Percentiles rank a stretch among this genome's conserved stretches.
Evolutionary conservation across 2,329 filamentous ascomycete species (phyloP).

Genomic region (Aureobasidium vineae): DNA sequence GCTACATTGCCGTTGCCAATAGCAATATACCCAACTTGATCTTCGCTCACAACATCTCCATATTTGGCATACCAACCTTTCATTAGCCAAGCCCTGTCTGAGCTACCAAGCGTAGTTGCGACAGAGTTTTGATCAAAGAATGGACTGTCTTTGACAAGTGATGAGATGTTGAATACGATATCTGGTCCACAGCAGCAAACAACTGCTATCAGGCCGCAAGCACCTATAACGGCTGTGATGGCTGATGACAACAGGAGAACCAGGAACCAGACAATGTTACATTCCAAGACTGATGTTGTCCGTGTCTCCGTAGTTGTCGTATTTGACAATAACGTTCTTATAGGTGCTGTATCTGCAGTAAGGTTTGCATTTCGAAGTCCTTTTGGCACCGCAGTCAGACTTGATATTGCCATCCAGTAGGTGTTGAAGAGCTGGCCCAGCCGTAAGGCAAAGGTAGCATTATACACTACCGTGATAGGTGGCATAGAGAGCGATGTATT

Average conservation of each 20-base stretch:
- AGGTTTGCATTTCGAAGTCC: neutral
- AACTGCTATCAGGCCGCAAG: neutral
- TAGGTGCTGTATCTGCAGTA: neutral
- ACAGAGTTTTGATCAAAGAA: neutral
- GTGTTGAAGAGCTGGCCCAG: neutral
- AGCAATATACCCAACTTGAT: neutral
- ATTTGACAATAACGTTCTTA: too few relatives aligned
- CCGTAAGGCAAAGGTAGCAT: neutral
- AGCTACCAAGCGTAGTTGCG: neutral
- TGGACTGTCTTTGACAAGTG: slow-evolving; percentile 2
- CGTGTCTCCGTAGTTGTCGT: neutral
- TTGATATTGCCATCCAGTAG: neutral
- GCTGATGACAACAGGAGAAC: neutral
- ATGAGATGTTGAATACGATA: neutral
- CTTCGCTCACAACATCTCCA: neutral
- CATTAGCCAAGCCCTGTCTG: neutral
- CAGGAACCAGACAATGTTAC: neutral
- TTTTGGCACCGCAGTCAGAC: neutral
- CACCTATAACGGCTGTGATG: neutral
- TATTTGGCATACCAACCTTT: neutral
- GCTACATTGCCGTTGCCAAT: neutral
- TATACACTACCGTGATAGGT: neutral
- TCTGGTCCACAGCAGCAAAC: neutral
- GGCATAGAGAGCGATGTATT: neutral
- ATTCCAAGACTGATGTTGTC: neutral